These are phyloP conservation scores for Phyllosticta capitalensis DNA, from an alignment of 2,329 filamentous ascomycete genomes.

Conservation along the genomic window DNA sequence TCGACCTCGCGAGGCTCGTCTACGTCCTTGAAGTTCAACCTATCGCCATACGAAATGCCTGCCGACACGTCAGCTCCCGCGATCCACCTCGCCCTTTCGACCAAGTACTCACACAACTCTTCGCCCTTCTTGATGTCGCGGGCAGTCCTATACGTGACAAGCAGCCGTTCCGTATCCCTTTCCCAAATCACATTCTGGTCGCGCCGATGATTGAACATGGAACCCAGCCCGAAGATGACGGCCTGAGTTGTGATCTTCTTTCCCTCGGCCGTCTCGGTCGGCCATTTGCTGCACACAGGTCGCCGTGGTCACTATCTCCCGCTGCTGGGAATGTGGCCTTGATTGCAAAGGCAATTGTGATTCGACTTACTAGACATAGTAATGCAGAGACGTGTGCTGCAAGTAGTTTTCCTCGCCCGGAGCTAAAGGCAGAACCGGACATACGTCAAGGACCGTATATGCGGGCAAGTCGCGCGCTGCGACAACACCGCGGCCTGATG, in stretches of 20 bases:
- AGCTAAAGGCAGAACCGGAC: conserved; percentile 41
- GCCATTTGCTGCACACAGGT: conserved; percentile 34
- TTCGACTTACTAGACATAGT: conserved; percentile 46
- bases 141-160: conserved; percentile 42
- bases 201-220: conserved; percentile 50
- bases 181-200: conserved; percentile 49
- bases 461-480: conserved; percentile 37
- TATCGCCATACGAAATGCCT: conserved; percentile 40
- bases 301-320: conserved; percentile 6
- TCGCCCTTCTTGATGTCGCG: conserved; percentile 43
- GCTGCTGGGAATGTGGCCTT: neutral
- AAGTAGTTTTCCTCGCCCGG: conserved; percentile 36
- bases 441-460: conserved; percentile 42
- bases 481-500: conserved; percentile 45
- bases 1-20: conserved; percentile 13
- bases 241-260: conserved; percentile 37
- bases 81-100: neutral
- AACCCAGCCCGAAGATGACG: conserved; percentile 45
- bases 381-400: conserved; percentile 41
- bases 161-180: conserved; percentile 34
- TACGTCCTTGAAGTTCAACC: conserved; percentile 39
- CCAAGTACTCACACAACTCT: conserved; percentile 41
- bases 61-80: neutral
- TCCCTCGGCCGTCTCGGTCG: conserved; percentile 17
- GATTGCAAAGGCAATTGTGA: no score